Evolutionary conservation across 805 yeast genomes (phyloP), one percentile per base, ranked within the genome.

Genomic region (Wickerhamiella azymoides): DNA sequence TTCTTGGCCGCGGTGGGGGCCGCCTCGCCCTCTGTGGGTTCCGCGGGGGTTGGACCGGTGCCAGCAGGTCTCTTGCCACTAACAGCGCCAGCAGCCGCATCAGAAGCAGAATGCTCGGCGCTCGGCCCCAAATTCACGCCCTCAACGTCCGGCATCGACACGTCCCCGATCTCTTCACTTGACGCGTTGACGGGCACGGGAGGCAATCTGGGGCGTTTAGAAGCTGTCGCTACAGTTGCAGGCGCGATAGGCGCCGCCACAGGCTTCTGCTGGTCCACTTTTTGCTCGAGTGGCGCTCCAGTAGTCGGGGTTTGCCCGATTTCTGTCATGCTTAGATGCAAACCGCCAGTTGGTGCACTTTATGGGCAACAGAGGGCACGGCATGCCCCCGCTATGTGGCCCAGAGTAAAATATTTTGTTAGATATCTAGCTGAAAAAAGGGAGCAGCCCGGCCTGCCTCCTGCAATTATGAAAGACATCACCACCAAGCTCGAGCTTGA

Each of bases 401-500:
- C n/a, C n/a, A n/a, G n/a, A n/a, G 24, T 21, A 21, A 21, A 21
- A 21, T 21, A 21, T 21, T 4, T 21, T 4, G 24, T 21, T 21
- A 21, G 7, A 21, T n/a, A n/a, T n/a, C n/a, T n/a, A n/a, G n/a
- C n/a, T n/a, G n/a, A n/a, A n/a, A n/a, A n/a, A n/a, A n/a, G n/a
- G n/a, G n/a, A n/a, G n/a, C n/a, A n/a, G n/a, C n/a, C n/a, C n/a
- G n/a, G n/a, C n/a, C n/a, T n/a, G n/a, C 27, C 17, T 5, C 36
- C 5, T 18, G 10, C 11, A 14, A 21, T 36, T 24, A 28, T 38
- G 37, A 13, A 36, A n/a, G 40, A 25, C 18, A 32, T 21, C 30
- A n/a, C 30, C 2, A 45, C 46, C 38, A 11, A 27, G 14, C 19
- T 28, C 19, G 45, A 46, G 38, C 32, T 45, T 26, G 27, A 43